Base-by-base conservation (phyloP, 2,329 filamentous ascomycete genomes). In the Cytospora leucostoma region DNA sequence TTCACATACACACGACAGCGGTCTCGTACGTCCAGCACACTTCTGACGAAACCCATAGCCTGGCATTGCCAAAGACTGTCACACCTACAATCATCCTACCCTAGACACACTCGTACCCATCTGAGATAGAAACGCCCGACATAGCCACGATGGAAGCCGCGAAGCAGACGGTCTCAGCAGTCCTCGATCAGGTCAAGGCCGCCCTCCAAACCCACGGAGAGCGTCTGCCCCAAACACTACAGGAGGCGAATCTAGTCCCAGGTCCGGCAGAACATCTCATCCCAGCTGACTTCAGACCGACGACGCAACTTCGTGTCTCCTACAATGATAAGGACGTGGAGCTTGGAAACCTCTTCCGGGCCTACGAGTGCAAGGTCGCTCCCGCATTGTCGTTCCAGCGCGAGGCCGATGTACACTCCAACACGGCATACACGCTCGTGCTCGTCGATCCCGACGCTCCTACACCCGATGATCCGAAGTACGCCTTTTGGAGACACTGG, bases 401-500 rank as follows among this genome's bases (percentile, higher is more conserved):
- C 1, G 76, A 79, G 67, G 58, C 50, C 37, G 38, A 60, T n/a
- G 0, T 65, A 69, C 10, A 70, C 69, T 34, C 44, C 27, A 54
- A 59, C 35, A 67, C 72, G 0, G 74, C 73, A 1, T 84, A 82
- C 70, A 76, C 78, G 40, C 72, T 84, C 57, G 72, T 84, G 66
- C 74, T 85, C 49, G 74, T 83, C 27, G 83, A 84, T 61, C 82
- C 82, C 0, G 83, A 84, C 64, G 82, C 82, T 21, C 83, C 83
- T 0, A 84, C 81, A 0, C 83, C 82, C 0, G 79, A 82, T 40
- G 79, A 84, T 57, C 81, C 80, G 7, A 83, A 81, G 68, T 84
- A 82, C 68, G 79, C 81, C 0, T 84, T 81, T 68, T 84, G 82
- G 81, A 74, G 82, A 21, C 82, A 85, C 67, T 84, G 80, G 80